These are phyloP conservation scores for Camelina sativa DNA, from an alignment of 345 rosid species.

Conservation along the genomic window DNA sequence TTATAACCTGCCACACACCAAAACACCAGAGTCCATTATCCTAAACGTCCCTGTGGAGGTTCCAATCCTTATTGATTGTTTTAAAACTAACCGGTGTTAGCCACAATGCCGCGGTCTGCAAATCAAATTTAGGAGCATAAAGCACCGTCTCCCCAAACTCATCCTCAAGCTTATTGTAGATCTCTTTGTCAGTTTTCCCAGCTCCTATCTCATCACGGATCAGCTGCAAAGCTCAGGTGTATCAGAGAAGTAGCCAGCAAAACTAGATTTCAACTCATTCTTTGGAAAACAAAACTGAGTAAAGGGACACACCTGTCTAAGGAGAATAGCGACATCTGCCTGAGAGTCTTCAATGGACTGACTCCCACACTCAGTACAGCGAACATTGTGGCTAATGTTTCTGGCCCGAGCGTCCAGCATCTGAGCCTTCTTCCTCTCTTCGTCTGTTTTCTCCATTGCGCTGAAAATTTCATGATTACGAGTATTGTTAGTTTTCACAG, in stretches of 20 bases:
- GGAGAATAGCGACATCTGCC: conserved; percentile 93
- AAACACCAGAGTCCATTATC: conserved; percentile 2
- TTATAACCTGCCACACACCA: conserved; percentile 32
- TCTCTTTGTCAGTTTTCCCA: conserved; percentile 90
- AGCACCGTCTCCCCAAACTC: conserved; percentile 97
- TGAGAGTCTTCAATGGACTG: conserved; percentile 99
- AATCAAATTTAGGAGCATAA: conserved; percentile 88
- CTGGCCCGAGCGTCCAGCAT: conserved; percentile 84
- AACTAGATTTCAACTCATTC: neutral
- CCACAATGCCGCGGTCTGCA: conserved; percentile 94
- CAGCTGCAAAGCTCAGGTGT: conserved; percentile 56
- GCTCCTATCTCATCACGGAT: conserved; percentile 87
- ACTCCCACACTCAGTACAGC: conserved; percentile 97
- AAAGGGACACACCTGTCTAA: conserved; percentile 64
- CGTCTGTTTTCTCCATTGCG: conserved; percentile 64
- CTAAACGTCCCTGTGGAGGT: neutral
- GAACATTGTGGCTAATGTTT: conserved; percentile 90
- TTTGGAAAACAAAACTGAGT: conserved; percentile 11
- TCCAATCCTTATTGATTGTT: neutral
- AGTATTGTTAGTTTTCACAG: conserved; percentile 18
- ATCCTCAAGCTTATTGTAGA: conserved; percentile 89
- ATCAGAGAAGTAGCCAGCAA: conserved; percentile 11
- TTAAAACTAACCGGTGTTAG: conserved; percentile 77
- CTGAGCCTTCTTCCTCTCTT: conserved; percentile 65
- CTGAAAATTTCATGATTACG: conserved; percentile 15